Evolutionary conservation across 306 rosid genomes (phyloP).

Genomic region (Cicer chorassanicum): DNA sequence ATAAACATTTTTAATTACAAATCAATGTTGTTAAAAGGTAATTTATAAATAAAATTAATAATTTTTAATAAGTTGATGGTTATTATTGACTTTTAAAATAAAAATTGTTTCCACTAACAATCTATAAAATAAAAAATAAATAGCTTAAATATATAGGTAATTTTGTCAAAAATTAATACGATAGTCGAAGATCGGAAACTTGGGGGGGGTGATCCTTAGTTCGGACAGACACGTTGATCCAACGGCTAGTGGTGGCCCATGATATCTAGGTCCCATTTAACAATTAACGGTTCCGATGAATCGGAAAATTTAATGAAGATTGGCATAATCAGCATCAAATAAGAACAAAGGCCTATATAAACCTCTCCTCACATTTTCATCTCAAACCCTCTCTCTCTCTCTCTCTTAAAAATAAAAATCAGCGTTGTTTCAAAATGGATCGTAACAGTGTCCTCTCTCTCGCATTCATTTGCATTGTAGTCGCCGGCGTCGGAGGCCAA

Average conservation of each 20-base stretch:
- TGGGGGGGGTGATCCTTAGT: too few species aligned
- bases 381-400: background rate
- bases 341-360: constrained; percentile 47
- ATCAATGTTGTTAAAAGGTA: too few species aligned
- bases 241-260: background rate
- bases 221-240: too few species aligned
- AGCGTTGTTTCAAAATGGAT: constrained; percentile 53
- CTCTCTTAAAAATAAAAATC: background rate
- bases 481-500: constrained; percentile 82
- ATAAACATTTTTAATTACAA: too few species aligned
- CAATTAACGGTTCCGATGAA: constrained; percentile 50
- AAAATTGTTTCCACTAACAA: too few species aligned
- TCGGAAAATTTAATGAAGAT: constrained; percentile 20
- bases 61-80: too few species aligned
- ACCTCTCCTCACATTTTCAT: constrained; percentile 11
- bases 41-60: too few species aligned
- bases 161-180: too few species aligned
- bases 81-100: too few species aligned
- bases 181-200: too few species aligned
- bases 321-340: constrained; percentile 23
- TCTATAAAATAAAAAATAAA: too few species aligned
- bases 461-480: constrained; percentile 73
- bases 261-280: constrained; percentile 25
- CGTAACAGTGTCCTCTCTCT: constrained; percentile 54
- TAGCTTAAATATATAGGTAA: too few species aligned